Evolutionary conservation across 306 rosid species (phyloP), one percentile per base, ranked within the genome.

Genomic region (Lathyrus sativus): DNA sequence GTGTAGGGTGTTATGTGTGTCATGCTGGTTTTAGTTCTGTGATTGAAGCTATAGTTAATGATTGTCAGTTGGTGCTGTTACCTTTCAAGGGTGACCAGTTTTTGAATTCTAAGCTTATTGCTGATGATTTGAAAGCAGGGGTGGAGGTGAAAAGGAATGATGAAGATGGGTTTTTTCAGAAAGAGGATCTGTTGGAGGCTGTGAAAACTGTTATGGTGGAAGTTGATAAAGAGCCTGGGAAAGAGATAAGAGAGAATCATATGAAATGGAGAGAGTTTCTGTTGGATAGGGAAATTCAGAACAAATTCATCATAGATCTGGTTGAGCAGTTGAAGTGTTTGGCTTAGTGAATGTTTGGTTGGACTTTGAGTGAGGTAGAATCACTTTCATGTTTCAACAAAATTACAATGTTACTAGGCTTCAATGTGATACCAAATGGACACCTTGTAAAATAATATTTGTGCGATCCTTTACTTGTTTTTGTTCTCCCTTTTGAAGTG

Each of bases 11-110:
- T 61, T 70, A 65, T 63, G 24, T 76, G 2, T 70, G 77, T 7
- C 89, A 85, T 57, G 71, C 67, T 5, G 89, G 89, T 4, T 79
- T 82, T 17, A 85, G 86, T 59, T 82, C 89, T 8, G 51, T 85
- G 35, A 68, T 82, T 0, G 89, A 85, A 33, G 89, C 84, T 18
- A 33, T 76, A 45, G 82, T 66, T 9, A 81, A 62, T 62, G 84
- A 74, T 2, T 85, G 89, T 45, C 80, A 71, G 6, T 43, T 85
- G 39, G 84, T 82, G 65, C 39, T 85, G 41, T 51, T 85, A 59
- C 86, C 89, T 24, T 57, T 78, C 10, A 79, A 81, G 38, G 82
- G 79, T n/a, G 86, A 85, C 58, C 86, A 85, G 65, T 74, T 82
- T 64, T 62, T 82, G 29, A 85, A 82, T 24, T 55, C 89, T 2